These are phyloP conservation scores for Xylaria sp. DNA, from an alignment of 2,329 filamentous ascomycete species.

Conservation along the genomic window DNA sequence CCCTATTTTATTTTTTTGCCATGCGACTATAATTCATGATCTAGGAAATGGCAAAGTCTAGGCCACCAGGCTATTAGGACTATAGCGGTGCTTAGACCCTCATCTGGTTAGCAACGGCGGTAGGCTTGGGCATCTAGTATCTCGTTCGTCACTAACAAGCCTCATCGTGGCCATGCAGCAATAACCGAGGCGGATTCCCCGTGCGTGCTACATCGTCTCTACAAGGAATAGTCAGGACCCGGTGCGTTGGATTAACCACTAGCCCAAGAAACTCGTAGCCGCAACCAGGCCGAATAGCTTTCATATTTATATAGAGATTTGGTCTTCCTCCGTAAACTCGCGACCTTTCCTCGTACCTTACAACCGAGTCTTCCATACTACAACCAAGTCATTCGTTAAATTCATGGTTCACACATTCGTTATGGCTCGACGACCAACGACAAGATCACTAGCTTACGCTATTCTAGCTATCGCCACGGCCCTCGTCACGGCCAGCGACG, in stretches of 20 bases:
- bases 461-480: not conserved
- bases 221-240: not conserved
- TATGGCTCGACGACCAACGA: constrained; percentile 12
- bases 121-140: not conserved
- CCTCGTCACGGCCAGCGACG: not conserved
- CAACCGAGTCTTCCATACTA: not conserved
- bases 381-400: constrained; percentile 21
- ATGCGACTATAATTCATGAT: not conserved
- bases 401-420: constrained; percentile 7
- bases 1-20: not conserved
- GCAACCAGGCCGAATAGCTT: not conserved
- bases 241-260: not conserved
- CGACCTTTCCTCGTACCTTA: not conserved
- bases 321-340: not conserved
- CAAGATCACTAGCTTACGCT: constrained; percentile 20
- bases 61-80: not conserved
- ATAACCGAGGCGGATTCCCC: not conserved
- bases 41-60: not conserved
- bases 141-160: not conserved
- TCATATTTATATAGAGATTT: constrained; percentile 2
- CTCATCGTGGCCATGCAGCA: not conserved
- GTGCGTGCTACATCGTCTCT: not conserved
- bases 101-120: not conserved
- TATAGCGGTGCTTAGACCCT: not conserved
- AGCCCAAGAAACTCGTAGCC: not conserved